Evolutionary conservation across 2,329 filamentous ascomycete genomes (phyloP), one percentile per base, ranked within the genome.

Genomic region (Neonectria magnoliae): DNA sequence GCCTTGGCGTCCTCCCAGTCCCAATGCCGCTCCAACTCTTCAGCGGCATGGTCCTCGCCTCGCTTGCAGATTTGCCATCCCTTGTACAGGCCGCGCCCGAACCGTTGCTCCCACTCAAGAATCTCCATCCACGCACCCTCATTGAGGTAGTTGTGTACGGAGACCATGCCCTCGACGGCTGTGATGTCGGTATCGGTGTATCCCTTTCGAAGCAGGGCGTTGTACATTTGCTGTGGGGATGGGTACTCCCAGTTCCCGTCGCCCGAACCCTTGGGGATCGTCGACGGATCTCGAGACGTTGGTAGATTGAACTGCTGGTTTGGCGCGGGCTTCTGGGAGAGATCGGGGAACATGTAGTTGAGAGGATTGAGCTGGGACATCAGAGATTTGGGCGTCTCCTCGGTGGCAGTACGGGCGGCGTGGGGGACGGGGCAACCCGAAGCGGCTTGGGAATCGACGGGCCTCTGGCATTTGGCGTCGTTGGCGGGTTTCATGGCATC

Each of bases 221-320:
- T 98, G 85, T 98, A 99, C 96, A 99, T 99, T 81, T 99, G 96
- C 82, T 99, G 96, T 0, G 96, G 95, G 0, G 94, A 98, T 0
- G 96, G 96, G 77, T 99, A 99, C 80, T 98, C 96, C 96, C 96
- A 99, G 75, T 93, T 97, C 51, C 90, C 88, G 57, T 90, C 86
- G 52, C 88, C 87, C 64, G 91, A 89, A 74, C 92, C 93, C 71
- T 92, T 92, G n/a, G 96, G 96, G 72, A 99, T 99, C 1, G 94
- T 94, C 1, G 93, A 97, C 31, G 87, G 82, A 79, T 98, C 94
- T 71, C 96, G 92, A 7, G 90, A 87, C 2, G 94, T 91, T 0
- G 94, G 92, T 1, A 99, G 88, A 25, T 85, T 83, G 27, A 92
- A 81, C 4, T 87, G 86, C 80, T 99, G 96, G 67, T 92, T 84